Evolutionary conservation across 371 early-diverging fungal species (phyloP), one percentile per base, ranked within the genome.

Genomic region (Amoeboaphelidium protococcarum): DNA sequence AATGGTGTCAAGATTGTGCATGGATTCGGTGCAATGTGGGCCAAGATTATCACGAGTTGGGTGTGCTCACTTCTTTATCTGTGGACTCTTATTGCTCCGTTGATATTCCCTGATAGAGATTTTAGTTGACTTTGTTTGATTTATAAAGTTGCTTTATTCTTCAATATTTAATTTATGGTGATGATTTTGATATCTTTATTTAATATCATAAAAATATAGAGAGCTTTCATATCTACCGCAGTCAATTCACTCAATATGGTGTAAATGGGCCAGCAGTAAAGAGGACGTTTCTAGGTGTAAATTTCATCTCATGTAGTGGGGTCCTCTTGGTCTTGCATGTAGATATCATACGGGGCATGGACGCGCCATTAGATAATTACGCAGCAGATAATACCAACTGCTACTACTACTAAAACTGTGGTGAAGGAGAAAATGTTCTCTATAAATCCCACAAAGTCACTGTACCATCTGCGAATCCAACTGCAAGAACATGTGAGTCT

Each of bases 311-410:
- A 58, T 79, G 78, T 40, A 95, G 66, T 1, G 98, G 92, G 41
- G 97, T 96, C 52, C 70, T 73, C 61, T 91, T 91, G 4, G 98
- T 94, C 21, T 74, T 76, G 61, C 80, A 91, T 72, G 3, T 72
- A 73, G 20, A 95, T 52, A 46, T 76, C 69, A 44, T 78, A 76
- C 24, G 66, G 61, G 10, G 50, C 22, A 42, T 23, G 19, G 40
- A 12, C 24, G 47, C 42, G 12, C 46, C 19, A 47, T 56, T 50
- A 45, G 47, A n/a, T 26, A 16, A 41, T 3, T 23, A 16, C 26
- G 41, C 46, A 25, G 26, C 4, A 19, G 44, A 37, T 45, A 20
- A 47, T 20, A 23, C 23, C 21, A 43, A 25, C 27, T 41, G 23
- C 26, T 22, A 37, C 47, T 40, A 40, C 52, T 42, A 6, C 44